phyloP scores from a whole-genome alignment of 768 basidiomycete species.

The Melanogaster broomeanus region DNA sequence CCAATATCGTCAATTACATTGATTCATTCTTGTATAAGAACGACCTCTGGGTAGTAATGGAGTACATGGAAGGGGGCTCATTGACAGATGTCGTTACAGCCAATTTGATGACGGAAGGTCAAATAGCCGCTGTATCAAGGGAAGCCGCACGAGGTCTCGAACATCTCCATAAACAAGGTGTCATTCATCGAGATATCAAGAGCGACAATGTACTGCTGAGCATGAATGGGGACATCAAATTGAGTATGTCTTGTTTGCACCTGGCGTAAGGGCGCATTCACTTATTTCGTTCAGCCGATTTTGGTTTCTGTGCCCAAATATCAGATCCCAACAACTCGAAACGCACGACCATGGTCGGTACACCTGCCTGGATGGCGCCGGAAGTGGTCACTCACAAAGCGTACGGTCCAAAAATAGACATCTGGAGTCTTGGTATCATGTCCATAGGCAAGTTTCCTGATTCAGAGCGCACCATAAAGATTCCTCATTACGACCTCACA shows the following conservation, averaged over 20 bases:
- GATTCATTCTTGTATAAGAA: conserved; percentile 98
- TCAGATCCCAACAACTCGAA: conserved; percentile 88
- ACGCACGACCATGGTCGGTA: conserved; percentile 97
- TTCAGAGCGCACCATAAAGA: neutral
- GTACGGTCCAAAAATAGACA: conserved; percentile 98
- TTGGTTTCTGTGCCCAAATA: conserved; percentile 98
- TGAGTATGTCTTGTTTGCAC: conserved; percentile 67
- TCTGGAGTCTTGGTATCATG: conserved; percentile 97
- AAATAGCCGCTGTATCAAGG: conserved; percentile 94
- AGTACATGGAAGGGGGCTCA: conserved; percentile 97
- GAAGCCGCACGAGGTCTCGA: conserved; percentile 93
- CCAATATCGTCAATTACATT: conserved; percentile 99
- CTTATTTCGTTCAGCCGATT: conserved; percentile 67
- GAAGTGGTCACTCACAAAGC: conserved; percentile 98
- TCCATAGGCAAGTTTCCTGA: conserved; percentile 68
- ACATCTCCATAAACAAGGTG: conserved; percentile 93
- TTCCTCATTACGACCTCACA: conserved; percentile 30
- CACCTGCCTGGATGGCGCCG: conserved; percentile 99
- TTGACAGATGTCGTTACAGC: conserved; percentile 91
- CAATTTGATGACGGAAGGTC: conserved; percentile 95
- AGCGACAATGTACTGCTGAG: conserved; percentile 95
- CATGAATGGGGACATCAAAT: conserved; percentile 94
- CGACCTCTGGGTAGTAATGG: conserved; percentile 99
- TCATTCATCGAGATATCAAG: conserved; percentile 99
- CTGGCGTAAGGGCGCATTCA: neutral